Conservation (phyloP, 345 rosid genomes). For the Carallia pectinifolia region DNA sequence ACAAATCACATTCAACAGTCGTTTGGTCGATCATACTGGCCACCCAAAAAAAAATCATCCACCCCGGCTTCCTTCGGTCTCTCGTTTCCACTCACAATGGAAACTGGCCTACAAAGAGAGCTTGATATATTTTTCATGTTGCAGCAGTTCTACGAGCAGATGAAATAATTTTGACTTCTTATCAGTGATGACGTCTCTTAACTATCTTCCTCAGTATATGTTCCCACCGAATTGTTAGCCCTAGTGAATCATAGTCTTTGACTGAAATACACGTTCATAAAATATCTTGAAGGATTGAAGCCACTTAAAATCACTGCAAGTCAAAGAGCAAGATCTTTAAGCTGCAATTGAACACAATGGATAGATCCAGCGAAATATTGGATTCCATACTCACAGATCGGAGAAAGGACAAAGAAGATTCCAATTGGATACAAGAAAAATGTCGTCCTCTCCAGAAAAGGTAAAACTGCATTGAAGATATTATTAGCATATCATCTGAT, state of each 20-base stretch:
- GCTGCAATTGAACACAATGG: constrained; percentile 1
- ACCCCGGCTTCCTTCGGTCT: constrained; percentile 12
- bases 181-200: constrained; percentile 16
- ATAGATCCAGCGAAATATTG: neutral
- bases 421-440: constrained; percentile 97
- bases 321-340: neutral
- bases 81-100: constrained; percentile 19
- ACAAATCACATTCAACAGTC: constrained; percentile 31
- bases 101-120: constrained; percentile 17
- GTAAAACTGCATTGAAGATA: constrained; percentile 59
- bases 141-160: constrained; percentile 15
- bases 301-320: constrained; percentile 90
- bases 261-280: constrained; percentile 89
- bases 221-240: constrained; percentile 21
- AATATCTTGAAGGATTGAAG: constrained; percentile 95
- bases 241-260: constrained; percentile 50
- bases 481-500: constrained; percentile 10
- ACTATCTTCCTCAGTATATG: constrained; percentile 12
- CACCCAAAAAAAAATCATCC: constrained; percentile 20
- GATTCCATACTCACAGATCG: constrained; percentile 65
- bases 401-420: constrained; percentile 67
- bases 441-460: constrained; percentile 94
- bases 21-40: constrained; percentile 20
- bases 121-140: constrained; percentile 17
- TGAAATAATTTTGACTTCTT: constrained; percentile 16